Base-by-base conservation (phyloP, 1,139 yeast genomes). In the Meyerozyma guilliermondii region DNA sequence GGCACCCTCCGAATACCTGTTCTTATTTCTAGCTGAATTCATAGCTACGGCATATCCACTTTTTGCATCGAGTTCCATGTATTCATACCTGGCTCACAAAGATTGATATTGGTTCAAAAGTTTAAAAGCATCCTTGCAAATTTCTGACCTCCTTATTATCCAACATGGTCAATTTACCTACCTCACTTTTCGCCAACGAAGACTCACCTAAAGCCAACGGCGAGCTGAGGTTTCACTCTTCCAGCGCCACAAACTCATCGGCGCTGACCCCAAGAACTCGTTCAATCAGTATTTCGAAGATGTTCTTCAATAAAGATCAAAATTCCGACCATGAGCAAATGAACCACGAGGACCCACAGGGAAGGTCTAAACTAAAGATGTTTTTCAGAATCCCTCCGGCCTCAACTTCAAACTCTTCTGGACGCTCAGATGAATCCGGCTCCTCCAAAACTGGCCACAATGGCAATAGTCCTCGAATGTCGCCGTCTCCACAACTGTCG, bases 201-300 rank as follows among this genome's bases (percentile, higher is more conserved):
- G 16, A 33, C 9, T 8, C 36, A 17, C 11, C 23, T 2, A 33
- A 20, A 5, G 8, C 23, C 8, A 33, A 33, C 24, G 36, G 10
- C 3, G 36, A 33, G 14, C 17, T 16, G n/a, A 17, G n/a, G 16
- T 17, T 17, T n/a, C 36, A 17, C 14, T 11, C 23, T 10, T 11
- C 23, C 17, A 17, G 6, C n/a, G 24, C 36, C n/a, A 10, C 7
- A 9, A 18, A 10, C 17, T 18, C 42, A 6, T 9, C 11, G 17
- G 4, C 36, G n/a, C 36, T 33, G 36, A 33, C 36, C 11, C 36
- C 36, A 7, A 44, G 59, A 8, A 43, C 50, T 35, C 42, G 61
- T 23, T 52, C 58, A 33, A 54, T 56, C 13, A 52, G 58, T 34
- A 39, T 57, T 27, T 43, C 55, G 18, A 45, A 53, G 35, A 51